Base-by-base conservation (phyloP, 2,329 filamentous ascomycete species). In the Phialophora expanda region DNA sequence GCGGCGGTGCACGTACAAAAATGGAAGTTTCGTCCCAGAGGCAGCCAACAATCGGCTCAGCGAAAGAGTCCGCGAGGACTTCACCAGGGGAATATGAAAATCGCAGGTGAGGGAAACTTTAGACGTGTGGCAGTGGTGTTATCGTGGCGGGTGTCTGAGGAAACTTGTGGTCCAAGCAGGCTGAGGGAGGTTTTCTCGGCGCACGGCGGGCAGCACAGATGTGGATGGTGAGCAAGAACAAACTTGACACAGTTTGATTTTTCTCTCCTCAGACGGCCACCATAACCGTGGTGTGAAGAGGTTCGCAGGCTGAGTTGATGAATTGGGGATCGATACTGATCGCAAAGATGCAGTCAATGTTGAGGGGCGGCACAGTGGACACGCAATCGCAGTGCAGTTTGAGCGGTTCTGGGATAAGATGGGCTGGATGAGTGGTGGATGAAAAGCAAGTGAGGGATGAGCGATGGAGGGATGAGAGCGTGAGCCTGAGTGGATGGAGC, bases 181-280 rank as follows among this genome's bases (percentile, higher is more conserved):
- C 65, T 69, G 67, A 67, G 64, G 59, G 55, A 62, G 56, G n/a
- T 63, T 65, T 51, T 67, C 62, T 64, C 65, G 67, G 63, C 63
- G 67, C 65, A 65, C 56, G 46, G 57, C 60, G 61, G 62, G 54
- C 53, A 50, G 50, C 58, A 65, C 67, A 62, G 56, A 60, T 50
- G 44, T 56, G 32, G 38, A 50, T 61, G 32, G 48, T 55, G 50
- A 56, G 58, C 58, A 54, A n/a, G 44, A 28, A 26, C 24, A 44
- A 51, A 44, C 28, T 51, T 51, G 58, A 61, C 58, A 61, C 58
- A 17, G 58, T 53, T 38, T 51, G 58, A 61, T 38, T 61, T 61
- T 61, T 57, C 55, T 34, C 44, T 30, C 20, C 44, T 38, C 9
- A 53, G 46, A 32, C 34, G 11, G 58, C 22, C 56, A n/a, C 6